Conservation (phyloP, 2,329 filamentous ascomycete genomes). For the Paradendryphiella salina region DNA sequence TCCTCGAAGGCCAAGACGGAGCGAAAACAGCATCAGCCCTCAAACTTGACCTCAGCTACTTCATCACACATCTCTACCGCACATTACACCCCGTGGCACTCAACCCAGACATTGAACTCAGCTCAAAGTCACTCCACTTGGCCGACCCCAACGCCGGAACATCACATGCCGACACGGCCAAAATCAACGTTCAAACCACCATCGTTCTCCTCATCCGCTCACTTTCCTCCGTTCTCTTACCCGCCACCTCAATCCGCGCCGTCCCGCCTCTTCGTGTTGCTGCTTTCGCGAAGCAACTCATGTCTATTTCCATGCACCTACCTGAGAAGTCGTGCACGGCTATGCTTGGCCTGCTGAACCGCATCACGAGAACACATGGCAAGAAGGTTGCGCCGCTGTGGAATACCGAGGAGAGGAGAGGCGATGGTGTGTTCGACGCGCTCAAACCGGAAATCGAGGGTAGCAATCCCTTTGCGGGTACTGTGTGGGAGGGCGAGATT, state of each 20-base stretch:
- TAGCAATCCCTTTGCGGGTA: conserved; percentile 87
- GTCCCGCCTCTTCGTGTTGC: conserved; percentile 84
- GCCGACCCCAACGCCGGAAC: conserved; percentile 62
- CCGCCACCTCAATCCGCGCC: conserved; percentile 70
- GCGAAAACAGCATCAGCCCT: conserved; percentile 79
- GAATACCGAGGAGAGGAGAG: conserved; percentile 91
- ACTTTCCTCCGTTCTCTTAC: conserved; percentile 78
- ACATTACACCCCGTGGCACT: conserved; percentile 77
- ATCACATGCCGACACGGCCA: conserved; percentile 58
- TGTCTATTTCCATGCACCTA: conserved; percentile 78
- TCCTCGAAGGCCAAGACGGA: conserved; percentile 90
- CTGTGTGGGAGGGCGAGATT: conserved; percentile 91
- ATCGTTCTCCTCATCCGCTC: conserved; percentile 89
- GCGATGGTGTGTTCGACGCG: conserved; percentile 83
- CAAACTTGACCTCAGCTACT: conserved; percentile 91
- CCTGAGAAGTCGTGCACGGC: conserved; percentile 89
- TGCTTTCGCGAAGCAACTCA: conserved; percentile 89
- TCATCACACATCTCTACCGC: conserved; percentile 90
- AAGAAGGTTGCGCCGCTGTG: conserved; percentile 84
- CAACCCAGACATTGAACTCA: conserved; percentile 83
- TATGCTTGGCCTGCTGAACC: conserved; percentile 73
- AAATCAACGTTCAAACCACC: conserved; percentile 92
- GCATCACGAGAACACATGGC: conserved; percentile 78
- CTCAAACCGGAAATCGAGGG: conserved; percentile 72
- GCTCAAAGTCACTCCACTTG: conserved; percentile 72